Percentiles rank a stretch among this genome's conserved stretches.
These are phyloP conservation scores for Anethum foeniculum DNA, from an alignment of 140 eudicot species.

Conservation along the genomic window DNA sequence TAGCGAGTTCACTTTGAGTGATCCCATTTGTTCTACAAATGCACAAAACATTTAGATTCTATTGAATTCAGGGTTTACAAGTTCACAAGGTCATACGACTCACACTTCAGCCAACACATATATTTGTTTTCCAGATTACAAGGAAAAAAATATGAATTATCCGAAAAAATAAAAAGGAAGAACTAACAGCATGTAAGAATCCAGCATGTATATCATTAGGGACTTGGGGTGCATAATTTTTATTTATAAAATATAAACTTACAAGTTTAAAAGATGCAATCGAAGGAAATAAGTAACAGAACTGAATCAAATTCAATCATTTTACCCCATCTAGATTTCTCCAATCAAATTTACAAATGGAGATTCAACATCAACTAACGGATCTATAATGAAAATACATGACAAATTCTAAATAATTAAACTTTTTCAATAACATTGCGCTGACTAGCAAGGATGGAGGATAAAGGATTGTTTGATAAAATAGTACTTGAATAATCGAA, in stretches of 20 bases:
- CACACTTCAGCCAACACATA: neutral
- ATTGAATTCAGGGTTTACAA: slow-evolving; percentile 8
- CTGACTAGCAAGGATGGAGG: neutral
- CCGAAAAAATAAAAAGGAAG: neutral
- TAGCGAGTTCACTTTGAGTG: slow-evolving; percentile 75
- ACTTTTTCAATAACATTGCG: neutral
- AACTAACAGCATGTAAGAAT: neutral
- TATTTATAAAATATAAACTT: neutral
- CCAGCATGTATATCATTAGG: neutral
- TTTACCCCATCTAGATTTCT: neutral
- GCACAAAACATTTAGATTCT: slow-evolving; percentile 12
- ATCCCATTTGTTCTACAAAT: slow-evolving; percentile 64
- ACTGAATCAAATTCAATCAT: neutral
- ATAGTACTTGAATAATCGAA: neutral
- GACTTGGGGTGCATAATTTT: too few relatives aligned
- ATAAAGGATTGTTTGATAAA: neutral
- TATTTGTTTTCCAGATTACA: neutral
- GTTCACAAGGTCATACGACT: neutral
- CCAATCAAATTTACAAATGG: neutral
- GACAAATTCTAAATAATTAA: neutral
- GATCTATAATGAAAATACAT: neutral
- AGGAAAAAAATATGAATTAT: neutral
- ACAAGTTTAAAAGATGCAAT: neutral
- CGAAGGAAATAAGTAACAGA: neutral
- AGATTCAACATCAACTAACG: neutral